phyloP scores from a whole-genome alignment of 1,139 yeast species.

The Sugiyamaella castrensis region DNA sequence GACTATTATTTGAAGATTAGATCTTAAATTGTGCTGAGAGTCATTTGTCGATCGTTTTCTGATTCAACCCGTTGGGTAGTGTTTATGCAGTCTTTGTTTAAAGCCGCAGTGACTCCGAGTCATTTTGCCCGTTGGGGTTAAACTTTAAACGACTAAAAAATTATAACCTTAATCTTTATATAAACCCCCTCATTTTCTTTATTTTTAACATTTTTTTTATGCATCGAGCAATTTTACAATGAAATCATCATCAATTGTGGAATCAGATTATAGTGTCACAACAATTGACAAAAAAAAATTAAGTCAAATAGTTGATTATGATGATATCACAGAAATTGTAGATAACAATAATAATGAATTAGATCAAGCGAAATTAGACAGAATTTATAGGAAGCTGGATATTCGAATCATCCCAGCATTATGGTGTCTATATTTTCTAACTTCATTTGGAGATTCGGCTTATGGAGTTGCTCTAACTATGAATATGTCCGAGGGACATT shows the following conservation, averaged over 20 bases:
- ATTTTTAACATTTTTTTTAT: too few relatives aligned
- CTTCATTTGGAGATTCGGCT: conserved; percentile 74
- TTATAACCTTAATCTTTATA: too few relatives aligned
- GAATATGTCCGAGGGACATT: conserved; percentile 64
- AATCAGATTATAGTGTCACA: too few relatives aligned
- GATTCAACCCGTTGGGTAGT: background rate
- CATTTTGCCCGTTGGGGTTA: background rate
- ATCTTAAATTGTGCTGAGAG: too few relatives aligned
- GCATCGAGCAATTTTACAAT: too few relatives aligned
- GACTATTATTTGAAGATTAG: too few relatives aligned
- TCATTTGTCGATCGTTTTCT: too few relatives aligned
- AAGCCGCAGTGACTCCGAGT: conserved; percentile 1
- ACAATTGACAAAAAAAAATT: too few relatives aligned
- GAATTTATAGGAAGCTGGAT: conserved; percentile 65
- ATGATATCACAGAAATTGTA: conserved; percentile 5
- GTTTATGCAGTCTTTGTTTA: background rate
- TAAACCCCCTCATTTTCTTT: too few relatives aligned
- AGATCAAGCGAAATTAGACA: conserved; percentile 45
- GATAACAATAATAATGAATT: conserved; percentile 10
- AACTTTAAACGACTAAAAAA: too few relatives aligned
- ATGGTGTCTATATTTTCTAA: conserved; percentile 75
- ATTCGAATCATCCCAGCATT: conserved; percentile 74
- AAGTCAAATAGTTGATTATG: background rate
- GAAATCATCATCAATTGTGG: too few relatives aligned
- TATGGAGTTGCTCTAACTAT: conserved; percentile 81